These are phyloP conservation scores for Erucastrum elatum DNA, from an alignment of 345 rosid species.

Conservation along the genomic window DNA sequence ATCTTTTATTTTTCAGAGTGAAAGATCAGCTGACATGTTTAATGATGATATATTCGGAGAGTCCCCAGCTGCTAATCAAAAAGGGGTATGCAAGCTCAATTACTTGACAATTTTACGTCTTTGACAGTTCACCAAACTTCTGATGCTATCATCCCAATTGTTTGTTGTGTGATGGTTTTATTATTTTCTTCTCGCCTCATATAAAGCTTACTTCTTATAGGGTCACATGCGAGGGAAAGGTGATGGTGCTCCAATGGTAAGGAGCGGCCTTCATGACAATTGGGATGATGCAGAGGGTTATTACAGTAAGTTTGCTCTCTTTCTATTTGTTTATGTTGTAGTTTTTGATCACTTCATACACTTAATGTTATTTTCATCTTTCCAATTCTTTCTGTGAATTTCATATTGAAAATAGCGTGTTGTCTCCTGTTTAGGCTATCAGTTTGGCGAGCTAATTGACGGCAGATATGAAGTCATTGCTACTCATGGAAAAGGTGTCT, in stretches of 20 bases:
- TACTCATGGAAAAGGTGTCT: slow-evolving; percentile 98
- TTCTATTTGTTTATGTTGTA: neutral
- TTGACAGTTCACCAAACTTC: neutral
- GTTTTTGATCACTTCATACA: neutral
- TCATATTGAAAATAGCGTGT: neutral
- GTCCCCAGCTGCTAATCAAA: slow-evolving; percentile 73
- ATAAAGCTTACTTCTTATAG: slow-evolving; percentile 20
- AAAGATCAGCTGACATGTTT: slow-evolving; percentile 69
- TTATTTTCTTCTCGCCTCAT: neutral
- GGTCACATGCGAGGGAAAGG: slow-evolving; percentile 66
- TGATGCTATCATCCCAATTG: slow-evolving; percentile 4
- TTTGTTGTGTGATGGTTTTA: slow-evolving; percentile 14
- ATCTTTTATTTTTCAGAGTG: slow-evolving; percentile 66
- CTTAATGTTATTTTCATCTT: neutral
- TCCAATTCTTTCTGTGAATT: neutral
- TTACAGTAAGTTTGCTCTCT: slow-evolving; percentile 65
- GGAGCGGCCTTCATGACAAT: slow-evolving; percentile 92
- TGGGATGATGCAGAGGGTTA: slow-evolving; percentile 99
- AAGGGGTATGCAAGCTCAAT: slow-evolving; percentile 50
- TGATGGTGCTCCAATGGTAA: slow-evolving; percentile 62
- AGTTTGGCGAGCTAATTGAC: slow-evolving; percentile 93
- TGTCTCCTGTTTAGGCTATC: slow-evolving; percentile 59
- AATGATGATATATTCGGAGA: slow-evolving; percentile 98
- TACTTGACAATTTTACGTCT: neutral
- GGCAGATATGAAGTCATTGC: slow-evolving; percentile 93